Conservation (phyloP, 768 basidiomycete genomes). For the Hericium alpestre region DNA sequence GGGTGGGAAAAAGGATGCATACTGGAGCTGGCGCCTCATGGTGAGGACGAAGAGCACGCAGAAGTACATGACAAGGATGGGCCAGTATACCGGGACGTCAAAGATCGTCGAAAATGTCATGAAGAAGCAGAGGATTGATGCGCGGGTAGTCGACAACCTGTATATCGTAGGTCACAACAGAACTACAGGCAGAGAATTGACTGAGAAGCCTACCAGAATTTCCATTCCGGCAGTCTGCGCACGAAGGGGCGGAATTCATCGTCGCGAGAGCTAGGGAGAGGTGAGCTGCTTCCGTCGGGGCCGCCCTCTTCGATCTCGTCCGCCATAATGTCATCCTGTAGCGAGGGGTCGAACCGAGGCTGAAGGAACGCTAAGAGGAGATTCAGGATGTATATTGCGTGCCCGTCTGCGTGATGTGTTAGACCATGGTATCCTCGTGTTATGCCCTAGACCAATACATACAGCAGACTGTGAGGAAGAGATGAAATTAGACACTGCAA, state of each 20-base stretch:
- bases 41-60: conserved; percentile 89
- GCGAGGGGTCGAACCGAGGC: conserved; percentile 94
- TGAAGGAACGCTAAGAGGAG: conserved; percentile 95
- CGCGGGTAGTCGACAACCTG: conserved; percentile 88
- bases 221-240: conserved; percentile 89
- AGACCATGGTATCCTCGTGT: not conserved
- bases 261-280: conserved; percentile 63
- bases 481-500: conserved; percentile 2
- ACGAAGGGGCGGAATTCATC: conserved; percentile 98
- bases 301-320: conserved; percentile 95
- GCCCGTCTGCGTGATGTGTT: conserved; percentile 48
- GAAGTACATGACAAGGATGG: conserved; percentile 95
- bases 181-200: not conserved
- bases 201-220: conserved; percentile 63
- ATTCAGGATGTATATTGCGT: conserved; percentile 92
- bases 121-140: conserved; percentile 69
- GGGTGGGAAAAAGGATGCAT: conserved; percentile 10
- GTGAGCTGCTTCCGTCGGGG: conserved; percentile 32
- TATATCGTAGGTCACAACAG: not conserved
- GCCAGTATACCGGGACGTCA: conserved; percentile 98
- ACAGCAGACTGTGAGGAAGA: conserved; percentile 50
- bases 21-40: conserved; percentile 95
- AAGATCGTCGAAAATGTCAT: conserved; percentile 79
- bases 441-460: conserved; percentile 20
- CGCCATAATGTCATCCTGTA: conserved; percentile 86